These are phyloP conservation scores for Rhizopus delemar DNA, from an alignment of 371 early-diverging fungal species.

Conservation along the genomic window DNA sequence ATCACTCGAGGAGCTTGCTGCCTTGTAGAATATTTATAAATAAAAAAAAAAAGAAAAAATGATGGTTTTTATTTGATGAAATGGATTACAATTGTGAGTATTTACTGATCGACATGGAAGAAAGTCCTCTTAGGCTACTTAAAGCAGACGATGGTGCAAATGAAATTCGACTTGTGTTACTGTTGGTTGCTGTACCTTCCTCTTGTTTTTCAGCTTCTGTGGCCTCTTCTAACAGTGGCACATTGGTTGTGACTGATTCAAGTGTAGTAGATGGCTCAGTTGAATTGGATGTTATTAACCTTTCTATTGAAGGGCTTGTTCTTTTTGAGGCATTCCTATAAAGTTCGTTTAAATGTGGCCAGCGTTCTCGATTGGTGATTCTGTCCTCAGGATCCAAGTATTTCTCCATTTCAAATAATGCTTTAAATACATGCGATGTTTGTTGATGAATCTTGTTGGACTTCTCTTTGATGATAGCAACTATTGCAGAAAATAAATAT, in stretches of 20 bases:
- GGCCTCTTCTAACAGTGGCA: constrained; percentile 7
- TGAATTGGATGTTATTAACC: constrained; percentile 13
- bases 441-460: constrained; percentile 9
- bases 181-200: not conserved
- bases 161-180: not conserved
- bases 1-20: constrained; percentile 54
- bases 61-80: not conserved
- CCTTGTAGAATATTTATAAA: constrained; percentile 25
- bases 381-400: constrained; percentile 18
- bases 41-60: not conserved
- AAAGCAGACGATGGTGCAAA: constrained; percentile 18
- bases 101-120: constrained; percentile 12
- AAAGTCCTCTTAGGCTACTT: constrained; percentile 17
- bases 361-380: constrained; percentile 4
- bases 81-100: not conserved
- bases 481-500: constrained; percentile 5
- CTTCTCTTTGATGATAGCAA: constrained; percentile 17
- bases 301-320: constrained; percentile 10
- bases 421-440: constrained; percentile 21
- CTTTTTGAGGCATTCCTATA: constrained; percentile 4
- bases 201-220: not conserved
- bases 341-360: constrained; percentile 17
- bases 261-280: constrained; percentile 20
- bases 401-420: constrained; percentile 17
- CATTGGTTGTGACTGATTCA: constrained; percentile 6